Percentiles rank a stretch among this genome's conserved stretches.
These are phyloP conservation scores for Fusarium sp. DNA, from an alignment of 2,329 filamentous ascomycete species.

Conservation along the genomic window DNA sequence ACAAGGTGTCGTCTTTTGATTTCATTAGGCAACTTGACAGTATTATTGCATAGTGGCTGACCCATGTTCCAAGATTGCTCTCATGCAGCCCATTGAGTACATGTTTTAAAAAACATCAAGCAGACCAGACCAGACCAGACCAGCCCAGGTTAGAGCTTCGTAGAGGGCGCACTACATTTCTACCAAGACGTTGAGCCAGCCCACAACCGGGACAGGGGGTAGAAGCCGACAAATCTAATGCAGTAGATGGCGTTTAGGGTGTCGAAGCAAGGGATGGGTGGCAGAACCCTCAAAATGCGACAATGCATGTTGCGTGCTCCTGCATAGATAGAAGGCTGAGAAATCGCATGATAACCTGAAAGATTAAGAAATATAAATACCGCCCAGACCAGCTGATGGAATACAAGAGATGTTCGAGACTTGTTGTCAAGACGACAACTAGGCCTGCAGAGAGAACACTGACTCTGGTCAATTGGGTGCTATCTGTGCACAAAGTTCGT, in stretches of 20 bases:
- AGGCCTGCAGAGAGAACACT: slow-evolving; percentile 6
- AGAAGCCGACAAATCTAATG: slow-evolving; percentile 39
- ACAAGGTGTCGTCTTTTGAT: slow-evolving; percentile 7
- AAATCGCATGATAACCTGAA: slow-evolving; percentile 7
- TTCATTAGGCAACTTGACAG: slow-evolving; percentile 9
- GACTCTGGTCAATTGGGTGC: slow-evolving; percentile 10
- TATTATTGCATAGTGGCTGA: slow-evolving; percentile 16
- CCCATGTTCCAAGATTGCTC: slow-evolving; percentile 16
- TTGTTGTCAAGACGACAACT: not conserved
- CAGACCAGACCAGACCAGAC: slow-evolving; percentile 4
- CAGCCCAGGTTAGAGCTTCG: slow-evolving; percentile 14
- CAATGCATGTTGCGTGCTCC: not conserved
- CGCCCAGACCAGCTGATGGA: slow-evolving; percentile 17
- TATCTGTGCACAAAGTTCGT: slow-evolving; percentile 16
- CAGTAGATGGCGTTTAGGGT: slow-evolving; percentile 32
- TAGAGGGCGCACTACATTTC: slow-evolving; percentile 30
- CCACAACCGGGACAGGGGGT: slow-evolving; percentile 31
- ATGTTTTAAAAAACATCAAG: slow-evolving; percentile 8
- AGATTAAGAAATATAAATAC: slow-evolving; percentile 3
- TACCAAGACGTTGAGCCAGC: slow-evolving; percentile 33
- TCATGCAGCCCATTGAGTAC: slow-evolving; percentile 16
- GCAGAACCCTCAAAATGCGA: slow-evolving; percentile 26
- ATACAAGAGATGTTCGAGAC: slow-evolving; percentile 1
- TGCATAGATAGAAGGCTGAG: slow-evolving; percentile 30
- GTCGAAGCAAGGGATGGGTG: slow-evolving; percentile 35